Conservation (phyloP, 768 basidiomycete species). For the Russula abietina region DNA sequence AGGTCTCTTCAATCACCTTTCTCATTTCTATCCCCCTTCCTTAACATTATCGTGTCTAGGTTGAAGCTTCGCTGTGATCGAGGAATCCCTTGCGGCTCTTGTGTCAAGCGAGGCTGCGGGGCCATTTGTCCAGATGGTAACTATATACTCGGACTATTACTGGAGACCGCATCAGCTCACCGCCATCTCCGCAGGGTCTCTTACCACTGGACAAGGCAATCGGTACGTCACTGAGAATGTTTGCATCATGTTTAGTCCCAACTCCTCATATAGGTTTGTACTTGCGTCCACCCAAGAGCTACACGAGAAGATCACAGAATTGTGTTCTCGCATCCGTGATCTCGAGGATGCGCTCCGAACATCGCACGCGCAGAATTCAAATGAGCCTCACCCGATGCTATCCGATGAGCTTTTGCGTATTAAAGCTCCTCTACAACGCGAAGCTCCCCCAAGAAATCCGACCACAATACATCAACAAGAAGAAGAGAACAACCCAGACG, state of each 20-base stretch:
- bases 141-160: slow-evolving; percentile 12
- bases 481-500: slow-evolving; percentile 65
- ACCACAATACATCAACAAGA: slow-evolving; percentile 36
- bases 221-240: slow-evolving; percentile 40
- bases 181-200: slow-evolving; percentile 48
- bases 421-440: slow-evolving; percentile 71
- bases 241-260: background rate
- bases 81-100: slow-evolving; percentile 69
- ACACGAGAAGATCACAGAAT: slow-evolving; percentile 74
- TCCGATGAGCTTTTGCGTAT: slow-evolving; percentile 66
- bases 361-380: slow-evolving; percentile 52
- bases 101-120: slow-evolving; percentile 73
- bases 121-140: slow-evolving; percentile 77
- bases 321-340: slow-evolving; percentile 66
- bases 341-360: slow-evolving; percentile 65
- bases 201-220: slow-evolving; percentile 80
- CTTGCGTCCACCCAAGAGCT: slow-evolving; percentile 75
- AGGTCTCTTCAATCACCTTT: slow-evolving; percentile 37
- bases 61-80: slow-evolving; percentile 72
- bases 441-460: slow-evolving; percentile 32
- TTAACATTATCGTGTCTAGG: slow-evolving; percentile 32
- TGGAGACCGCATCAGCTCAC: background rate
- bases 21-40: slow-evolving; percentile 21
- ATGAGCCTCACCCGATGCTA: slow-evolving; percentile 60
- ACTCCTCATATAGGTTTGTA: slow-evolving; percentile 50